These are phyloP conservation scores for Elsinoe perseae DNA, from an alignment of 2,329 filamentous ascomycete species.

Conservation along the genomic window DNA sequence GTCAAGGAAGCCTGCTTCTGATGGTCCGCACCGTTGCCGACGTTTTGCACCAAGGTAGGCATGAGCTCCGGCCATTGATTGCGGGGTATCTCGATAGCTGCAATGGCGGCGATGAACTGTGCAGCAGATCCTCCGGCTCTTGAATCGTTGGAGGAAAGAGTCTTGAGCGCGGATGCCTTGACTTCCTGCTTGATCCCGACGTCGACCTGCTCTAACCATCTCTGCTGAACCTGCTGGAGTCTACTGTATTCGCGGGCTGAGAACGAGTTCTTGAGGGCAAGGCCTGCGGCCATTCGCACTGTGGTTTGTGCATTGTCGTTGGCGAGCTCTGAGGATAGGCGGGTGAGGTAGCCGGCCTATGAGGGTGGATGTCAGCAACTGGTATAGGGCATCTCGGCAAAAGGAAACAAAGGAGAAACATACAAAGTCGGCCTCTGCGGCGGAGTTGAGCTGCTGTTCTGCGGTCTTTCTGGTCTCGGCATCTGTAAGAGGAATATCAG, in stretches of 20 bases:
- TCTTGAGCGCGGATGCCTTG: slow-evolving; percentile 85
- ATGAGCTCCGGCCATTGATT: slow-evolving; percentile 92
- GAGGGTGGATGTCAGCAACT: slow-evolving; percentile 23
- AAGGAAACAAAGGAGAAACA: slow-evolving; percentile 36
- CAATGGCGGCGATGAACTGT: slow-evolving; percentile 92
- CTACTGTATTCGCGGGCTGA: slow-evolving; percentile 82
- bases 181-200: slow-evolving; percentile 75
- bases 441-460: slow-evolving; percentile 87
- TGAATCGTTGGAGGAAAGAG: slow-evolving; percentile 67
- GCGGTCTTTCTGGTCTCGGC: slow-evolving; percentile 80
- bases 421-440: slow-evolving; percentile 94
- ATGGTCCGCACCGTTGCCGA: slow-evolving; percentile 75
- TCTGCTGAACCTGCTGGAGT: slow-evolving; percentile 81
- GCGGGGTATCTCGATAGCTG: slow-evolving; percentile 85
- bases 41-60: slow-evolving; percentile 80
- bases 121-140: slow-evolving; percentile 84
- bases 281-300: slow-evolving; percentile 88
- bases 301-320: slow-evolving; percentile 76
- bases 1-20: slow-evolving; percentile 92
- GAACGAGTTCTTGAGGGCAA: slow-evolving; percentile 97
- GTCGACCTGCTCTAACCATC: slow-evolving; percentile 83
- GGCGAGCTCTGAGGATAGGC: slow-evolving; percentile 86
- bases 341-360: slow-evolving; percentile 85
- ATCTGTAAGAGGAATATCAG: slow-evolving; percentile 51
- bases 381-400: slow-evolving; percentile 19